phyloP scores from a whole-genome alignment of 2,329 filamentous ascomycete species.

The Penicillium corylophilum region DNA sequence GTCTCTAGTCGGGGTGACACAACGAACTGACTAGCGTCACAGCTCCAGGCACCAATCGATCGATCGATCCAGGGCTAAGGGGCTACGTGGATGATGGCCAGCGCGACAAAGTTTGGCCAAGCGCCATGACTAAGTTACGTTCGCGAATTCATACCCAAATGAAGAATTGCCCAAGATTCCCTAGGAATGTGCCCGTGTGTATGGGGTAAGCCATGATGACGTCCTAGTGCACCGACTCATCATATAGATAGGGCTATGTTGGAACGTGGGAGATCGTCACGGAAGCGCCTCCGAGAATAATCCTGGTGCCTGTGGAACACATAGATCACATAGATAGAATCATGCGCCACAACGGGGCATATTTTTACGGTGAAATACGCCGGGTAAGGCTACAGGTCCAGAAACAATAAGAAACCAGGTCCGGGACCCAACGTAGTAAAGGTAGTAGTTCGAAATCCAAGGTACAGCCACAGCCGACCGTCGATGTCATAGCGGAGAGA shows the following conservation, averaged over 20 bases:
- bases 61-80: not conserved
- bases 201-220: not conserved
- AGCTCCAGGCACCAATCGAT: not conserved
- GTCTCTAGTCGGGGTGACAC: not conserved
- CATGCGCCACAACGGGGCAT: conserved; percentile 10
- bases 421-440: not conserved
- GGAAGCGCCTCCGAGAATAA: not conserved
- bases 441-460: not conserved
- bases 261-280: not conserved
- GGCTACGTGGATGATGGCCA: not conserved
- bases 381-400: too few species aligned
- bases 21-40: not conserved
- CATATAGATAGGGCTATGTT: not conserved
- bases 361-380: too few species aligned
- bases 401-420: not conserved
- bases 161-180: not conserved
- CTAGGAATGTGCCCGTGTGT: not conserved
- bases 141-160: not conserved
- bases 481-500: not conserved
- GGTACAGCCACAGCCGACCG: not conserved
- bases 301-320: conserved; percentile 11
- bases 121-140: not conserved
- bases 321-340: not conserved
- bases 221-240: not conserved
- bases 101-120: not conserved